A percentile compares a stretch with the other conserved stretches of the same genome.
These are phyloP conservation scores for Microbotryum lychnidis-dioicae DNA, from an alignment of 1,284 basidiomycete species.

Conservation along the genomic window DNA sequence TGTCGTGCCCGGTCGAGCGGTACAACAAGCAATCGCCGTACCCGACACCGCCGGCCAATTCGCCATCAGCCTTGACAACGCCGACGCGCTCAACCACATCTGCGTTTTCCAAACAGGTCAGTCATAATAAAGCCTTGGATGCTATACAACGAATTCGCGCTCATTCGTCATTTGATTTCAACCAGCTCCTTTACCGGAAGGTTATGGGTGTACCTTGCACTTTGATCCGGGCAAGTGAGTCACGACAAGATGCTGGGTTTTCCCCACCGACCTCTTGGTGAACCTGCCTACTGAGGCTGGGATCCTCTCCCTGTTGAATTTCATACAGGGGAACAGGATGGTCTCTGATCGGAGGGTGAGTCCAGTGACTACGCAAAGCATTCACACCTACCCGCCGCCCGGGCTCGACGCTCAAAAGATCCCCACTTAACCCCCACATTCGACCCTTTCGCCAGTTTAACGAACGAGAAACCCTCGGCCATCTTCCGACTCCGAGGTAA, in stretches of 20 bases:
- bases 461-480: constrained; percentile 82
- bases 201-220: constrained; percentile 81
- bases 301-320: no score
- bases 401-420: no score
- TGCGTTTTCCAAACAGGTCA: constrained; percentile 80
- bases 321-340: constrained; percentile 58
- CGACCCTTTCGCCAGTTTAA: constrained; percentile 52
- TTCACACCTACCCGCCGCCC: no score
- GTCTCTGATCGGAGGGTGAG: constrained; percentile 77
- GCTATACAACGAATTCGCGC: neutral
- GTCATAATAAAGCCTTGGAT: constrained; percentile 41
- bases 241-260: neutral
- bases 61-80: constrained; percentile 65
- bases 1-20: no score
- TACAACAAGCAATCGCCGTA: constrained; percentile 12
- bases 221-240: constrained; percentile 62
- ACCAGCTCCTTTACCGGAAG: constrained; percentile 73
- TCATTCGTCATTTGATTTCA: neutral
- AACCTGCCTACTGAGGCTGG: no score
- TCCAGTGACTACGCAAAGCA: constrained; percentile 17
- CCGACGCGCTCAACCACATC: constrained; percentile 75
- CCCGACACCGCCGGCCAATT: constrained; percentile 42
- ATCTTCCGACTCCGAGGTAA: constrained; percentile 75
- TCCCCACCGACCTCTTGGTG: neutral
- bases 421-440: neutral